These are phyloP conservation scores for Zymoseptoria ardabiliae DNA, from an alignment of 2,329 filamentous ascomycete genomes.

Conservation along the genomic window DNA sequence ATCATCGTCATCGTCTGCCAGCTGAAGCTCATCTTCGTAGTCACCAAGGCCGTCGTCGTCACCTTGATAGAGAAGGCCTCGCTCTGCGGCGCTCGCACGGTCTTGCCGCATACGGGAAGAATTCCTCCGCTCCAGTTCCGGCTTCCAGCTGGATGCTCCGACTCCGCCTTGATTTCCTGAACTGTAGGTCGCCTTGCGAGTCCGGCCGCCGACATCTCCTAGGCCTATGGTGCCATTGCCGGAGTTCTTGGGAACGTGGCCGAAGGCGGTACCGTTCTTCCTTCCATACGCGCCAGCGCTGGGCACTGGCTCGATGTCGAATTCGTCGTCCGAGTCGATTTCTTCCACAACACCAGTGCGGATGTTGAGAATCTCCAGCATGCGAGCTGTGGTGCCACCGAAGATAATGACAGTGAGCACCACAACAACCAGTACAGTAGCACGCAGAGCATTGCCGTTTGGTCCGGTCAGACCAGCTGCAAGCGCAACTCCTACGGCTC, in stretches of 20 bases:
- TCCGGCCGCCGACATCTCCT: slow-evolving; percentile 26
- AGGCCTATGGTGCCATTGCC: slow-evolving; percentile 38
- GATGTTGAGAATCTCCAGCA: slow-evolving; percentile 97
- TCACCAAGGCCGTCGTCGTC: slow-evolving; percentile 39
- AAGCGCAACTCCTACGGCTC: slow-evolving; percentile 89
- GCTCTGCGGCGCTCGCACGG: slow-evolving; percentile 41
- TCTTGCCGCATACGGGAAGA: slow-evolving; percentile 40
- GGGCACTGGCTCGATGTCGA: slow-evolving; percentile 73
- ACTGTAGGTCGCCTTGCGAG: slow-evolving; percentile 49
- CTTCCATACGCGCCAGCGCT: slow-evolving; percentile 70
- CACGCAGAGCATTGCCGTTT: slow-evolving; percentile 70
- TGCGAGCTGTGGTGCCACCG: slow-evolving; percentile 90
- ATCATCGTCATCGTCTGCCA: slow-evolving; percentile 45
- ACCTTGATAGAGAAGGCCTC: slow-evolving; percentile 47
- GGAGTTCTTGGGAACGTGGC: slow-evolving; percentile 61
- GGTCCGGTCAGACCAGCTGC: slow-evolving; percentile 75
- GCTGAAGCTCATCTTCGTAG: slow-evolving; percentile 38
- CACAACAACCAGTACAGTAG: slow-evolving; percentile 94
- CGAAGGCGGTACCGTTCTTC: slow-evolving; percentile 67
- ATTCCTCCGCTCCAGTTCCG: slow-evolving; percentile 45
- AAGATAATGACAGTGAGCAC: slow-evolving; percentile 98
- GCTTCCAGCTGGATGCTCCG: slow-evolving; percentile 41
- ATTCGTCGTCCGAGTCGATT: slow-evolving; percentile 95
- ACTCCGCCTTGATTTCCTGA: slow-evolving; percentile 43
- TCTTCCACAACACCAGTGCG: slow-evolving; percentile 94